Evolutionary conservation across 805 yeast species (phyloP).

Genomic region (Ogataea degrootiae): DNA sequence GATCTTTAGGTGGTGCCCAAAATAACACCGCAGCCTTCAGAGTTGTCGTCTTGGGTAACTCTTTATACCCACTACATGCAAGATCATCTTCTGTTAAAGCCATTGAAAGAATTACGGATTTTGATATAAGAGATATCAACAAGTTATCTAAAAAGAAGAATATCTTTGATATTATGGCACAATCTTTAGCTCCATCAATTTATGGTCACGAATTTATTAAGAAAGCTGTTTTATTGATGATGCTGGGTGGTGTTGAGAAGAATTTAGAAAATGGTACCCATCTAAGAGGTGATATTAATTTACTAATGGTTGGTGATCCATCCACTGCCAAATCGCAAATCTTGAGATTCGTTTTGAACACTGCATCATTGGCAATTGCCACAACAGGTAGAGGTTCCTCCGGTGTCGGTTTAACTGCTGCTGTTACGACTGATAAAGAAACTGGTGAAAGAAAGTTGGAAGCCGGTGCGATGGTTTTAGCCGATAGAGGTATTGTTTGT

Average conservation of each 20-base stretch:
- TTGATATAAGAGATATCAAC: slow-evolving; percentile 83
- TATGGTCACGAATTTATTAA: slow-evolving; percentile 91
- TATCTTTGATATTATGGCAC: slow-evolving; percentile 73
- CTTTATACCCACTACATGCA: slow-evolving; percentile 83
- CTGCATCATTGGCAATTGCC: slow-evolving; percentile 93
- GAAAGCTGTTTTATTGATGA: slow-evolving; percentile 83
- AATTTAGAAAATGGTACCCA: slow-evolving; percentile 93
- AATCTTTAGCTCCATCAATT: slow-evolving; percentile 91
- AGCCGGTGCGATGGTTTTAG: slow-evolving; percentile 99
- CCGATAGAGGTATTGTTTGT: slow-evolving; percentile 96
- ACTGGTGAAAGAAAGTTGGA: slow-evolving; percentile 95
- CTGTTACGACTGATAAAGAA: slow-evolving; percentile 93
- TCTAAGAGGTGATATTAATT: slow-evolving; percentile 94
- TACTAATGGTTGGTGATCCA: slow-evolving; percentile 97
- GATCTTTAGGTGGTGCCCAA: slow-evolving; percentile 80
- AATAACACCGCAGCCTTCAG: slow-evolving; percentile 61
- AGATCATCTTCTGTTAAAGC: slow-evolving; percentile 63
- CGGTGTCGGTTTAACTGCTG: slow-evolving; percentile 99
- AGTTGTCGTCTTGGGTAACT: slow-evolving; percentile 83
- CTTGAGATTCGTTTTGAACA: slow-evolving; percentile 87
- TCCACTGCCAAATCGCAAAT: slow-evolving; percentile 97
- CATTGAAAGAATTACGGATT: slow-evolving; percentile 73
- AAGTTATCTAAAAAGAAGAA: slow-evolving; percentile 64
- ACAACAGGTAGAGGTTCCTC: slow-evolving; percentile 99
- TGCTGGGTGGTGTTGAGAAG: slow-evolving; percentile 91